Evolutionary conservation across 306 rosid species (phyloP), one percentile per base, ranked within the genome.

Genomic region (Heteromeles arbutifolia): DNA sequence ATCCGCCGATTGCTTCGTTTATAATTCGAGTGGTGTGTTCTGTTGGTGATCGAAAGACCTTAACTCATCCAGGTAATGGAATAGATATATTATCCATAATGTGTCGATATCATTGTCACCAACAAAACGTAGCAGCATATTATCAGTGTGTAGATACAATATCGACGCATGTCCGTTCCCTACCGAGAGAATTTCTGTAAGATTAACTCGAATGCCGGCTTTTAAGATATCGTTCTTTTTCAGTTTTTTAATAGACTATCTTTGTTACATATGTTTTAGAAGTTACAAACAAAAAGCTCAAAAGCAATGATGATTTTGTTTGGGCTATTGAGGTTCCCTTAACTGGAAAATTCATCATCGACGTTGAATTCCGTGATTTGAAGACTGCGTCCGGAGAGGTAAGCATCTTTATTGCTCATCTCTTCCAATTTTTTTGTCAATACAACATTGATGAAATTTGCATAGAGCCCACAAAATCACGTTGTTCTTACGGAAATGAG

Each of bases 1-100:
- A 89, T 72, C 99, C 99, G 4, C 98, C 99, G 64, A 90, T 96
- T 82, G 99, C 92, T 19, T 92, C 99, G 79, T 96, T 96, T 85
- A 72, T 85, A 63, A 65, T 88, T 69, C 87, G 92, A 74, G 93
- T 92, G 56, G 87, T 96, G 66, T 82, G 85, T 85, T 96, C 97
- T 32, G 88, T 63, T 19, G 96, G 90, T 37, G 93, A 90, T 84
- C 98, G 99, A 64, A 92, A 82, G 79, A 64, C 93, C 73, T 81
- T 90, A 72, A 74, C 74, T 76, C 98, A 96, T 84, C 96, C 99
- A 83, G 99, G 99, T 96, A 76, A 81, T 41, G 44, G 44, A 41
- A 9, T 41, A 10, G 12, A 41, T 41, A 41, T 41, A 10, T 41
- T 41, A 41, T 41, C 44, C 44, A 41, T 0, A 41, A 41, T 41